Conservation (phyloP, 768 basidiomycete genomes). For the Kwoniella sp. region DNA sequence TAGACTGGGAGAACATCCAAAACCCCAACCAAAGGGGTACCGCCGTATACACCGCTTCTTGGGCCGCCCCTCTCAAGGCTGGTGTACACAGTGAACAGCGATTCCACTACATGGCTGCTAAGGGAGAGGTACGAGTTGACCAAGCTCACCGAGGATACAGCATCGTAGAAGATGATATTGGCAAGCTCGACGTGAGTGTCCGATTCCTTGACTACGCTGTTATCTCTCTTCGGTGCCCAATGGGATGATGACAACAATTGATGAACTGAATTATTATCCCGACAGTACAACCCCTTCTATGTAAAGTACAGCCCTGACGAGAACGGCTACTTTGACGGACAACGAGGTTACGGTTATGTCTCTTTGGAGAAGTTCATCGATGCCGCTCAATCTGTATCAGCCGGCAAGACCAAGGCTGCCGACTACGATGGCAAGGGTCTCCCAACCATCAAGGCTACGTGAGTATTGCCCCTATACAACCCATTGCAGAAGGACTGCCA, state of each 20-base stretch:
- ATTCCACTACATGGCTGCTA: conserved; percentile 95
- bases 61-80: conserved; percentile 84
- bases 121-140: conserved; percentile 89
- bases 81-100: conserved; percentile 89
- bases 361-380: conserved; percentile 86
- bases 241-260: too few relatives aligned
- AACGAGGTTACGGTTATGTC: conserved; percentile 84
- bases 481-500: too few relatives aligned
- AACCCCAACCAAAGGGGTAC: conserved; percentile 77
- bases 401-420: conserved; percentile 65
- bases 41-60: conserved; percentile 83
- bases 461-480: conserved; percentile 59
- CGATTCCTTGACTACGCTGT: too few relatives aligned
- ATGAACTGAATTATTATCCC: not conserved
- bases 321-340: conserved; percentile 87
- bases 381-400: conserved; percentile 70
- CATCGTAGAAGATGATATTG: conserved; percentile 78
- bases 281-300: conserved; percentile 69
- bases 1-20: conserved; percentile 84
- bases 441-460: conserved; percentile 84
- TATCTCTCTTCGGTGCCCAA: too few relatives aligned
- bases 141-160: conserved; percentile 94
- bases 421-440: conserved; percentile 79
- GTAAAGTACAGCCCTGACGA: conserved; percentile 95
- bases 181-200: conserved; percentile 63